Base-by-base conservation (phyloP, 441 rosid genomes). In the Bruguiera hainesii region DNA sequence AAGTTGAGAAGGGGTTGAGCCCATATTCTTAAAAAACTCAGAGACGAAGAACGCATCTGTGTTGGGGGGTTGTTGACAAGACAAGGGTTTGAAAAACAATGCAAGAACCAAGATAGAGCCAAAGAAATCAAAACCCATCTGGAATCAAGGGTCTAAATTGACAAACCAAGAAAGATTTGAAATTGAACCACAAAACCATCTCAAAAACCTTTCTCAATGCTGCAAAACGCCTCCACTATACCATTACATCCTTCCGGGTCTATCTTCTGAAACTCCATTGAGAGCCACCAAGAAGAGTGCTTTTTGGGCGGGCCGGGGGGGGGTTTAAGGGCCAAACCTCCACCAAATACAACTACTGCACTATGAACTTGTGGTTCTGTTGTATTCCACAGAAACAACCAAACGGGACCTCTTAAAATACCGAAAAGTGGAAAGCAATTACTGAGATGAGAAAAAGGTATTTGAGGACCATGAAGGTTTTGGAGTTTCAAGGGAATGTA, bases 31-130 rank as follows among this genome's bases (percentile, higher is more conserved):
- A 39, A 89, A 74, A 74, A 93, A 89, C 65, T 86, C 86, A 66
- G 95, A 87, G 46, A 90, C 77, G 76, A 68, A 88, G 75, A 75
- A 91, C 62, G 79, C 95, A 85, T 93, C 98, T 60, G 97, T 89
- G 71, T 93, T 93, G 63, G 95, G 96, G 64, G 96, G 97, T 68
- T 83, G 84, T 80, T 84, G 91, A 76, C 80, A 84, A 62, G 63
- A 52, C 57, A 80, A 50, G 56, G 81, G 86, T 62, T 81, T 82
- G 60, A 86, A 81, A 65, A 84, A 75, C 74, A 91, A 70, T 62
- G 85, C 61, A 72, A 90, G 80, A 78, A 90, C 71, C 70, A 90
- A 76, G 42, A 87, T 64, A 60, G 66, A 87, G 73, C 79, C 67
- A 66, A 82, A 78, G 26, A 82, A 81, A 71, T 79, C 71, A 80